Conservation (phyloP, 805 yeast species). For the Saccharomycopsis vini region DNA sequence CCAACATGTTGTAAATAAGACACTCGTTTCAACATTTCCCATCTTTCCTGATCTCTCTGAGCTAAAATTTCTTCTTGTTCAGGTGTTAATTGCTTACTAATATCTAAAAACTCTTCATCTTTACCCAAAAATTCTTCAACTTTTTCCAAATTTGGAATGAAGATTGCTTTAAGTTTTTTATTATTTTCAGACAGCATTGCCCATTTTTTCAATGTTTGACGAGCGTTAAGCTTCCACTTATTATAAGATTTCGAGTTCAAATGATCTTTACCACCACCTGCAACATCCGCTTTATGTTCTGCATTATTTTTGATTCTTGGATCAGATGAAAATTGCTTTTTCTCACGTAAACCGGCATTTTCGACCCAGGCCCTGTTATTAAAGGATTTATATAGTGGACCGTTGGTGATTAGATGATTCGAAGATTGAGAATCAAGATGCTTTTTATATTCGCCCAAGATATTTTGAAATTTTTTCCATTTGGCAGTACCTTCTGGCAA, state of each 20-base stretch:
- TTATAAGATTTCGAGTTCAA: conserved; percentile 37
- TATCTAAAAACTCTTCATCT: conserved; percentile 27
- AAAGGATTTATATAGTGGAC: conserved; percentile 44
- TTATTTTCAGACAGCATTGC: conserved; percentile 36
- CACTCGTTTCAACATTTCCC: conserved; percentile 63
- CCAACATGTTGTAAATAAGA: conserved; percentile 62
- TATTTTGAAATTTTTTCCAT: conserved; percentile 31
- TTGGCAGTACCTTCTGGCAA: conserved; percentile 38
- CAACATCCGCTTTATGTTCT: conserved; percentile 64
- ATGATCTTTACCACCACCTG: conserved; percentile 67
- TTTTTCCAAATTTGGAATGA: conserved; percentile 50
- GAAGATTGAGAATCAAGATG: too few species aligned
- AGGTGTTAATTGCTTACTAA: conserved; percentile 23
- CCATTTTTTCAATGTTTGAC: conserved; percentile 47
- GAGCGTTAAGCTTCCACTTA: conserved; percentile 44
- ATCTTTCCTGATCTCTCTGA: conserved; percentile 46
- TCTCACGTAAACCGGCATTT: conserved; percentile 75
- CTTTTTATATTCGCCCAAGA: too few species aligned
- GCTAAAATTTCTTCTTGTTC: conserved; percentile 33
- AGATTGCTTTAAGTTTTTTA: conserved; percentile 22
- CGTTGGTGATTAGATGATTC: too few species aligned
- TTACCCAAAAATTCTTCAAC: conserved; percentile 47
- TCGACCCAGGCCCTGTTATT: conserved; percentile 86
- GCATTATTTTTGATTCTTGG: conserved; percentile 63
- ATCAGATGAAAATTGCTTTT: conserved; percentile 73